A percentile compares a stretch with the other conserved stretches of the same genome.
These are phyloP conservation scores for Metarhizium humberi DNA, from an alignment of 2,329 filamentous ascomycete genomes.

Conservation along the genomic window DNA sequence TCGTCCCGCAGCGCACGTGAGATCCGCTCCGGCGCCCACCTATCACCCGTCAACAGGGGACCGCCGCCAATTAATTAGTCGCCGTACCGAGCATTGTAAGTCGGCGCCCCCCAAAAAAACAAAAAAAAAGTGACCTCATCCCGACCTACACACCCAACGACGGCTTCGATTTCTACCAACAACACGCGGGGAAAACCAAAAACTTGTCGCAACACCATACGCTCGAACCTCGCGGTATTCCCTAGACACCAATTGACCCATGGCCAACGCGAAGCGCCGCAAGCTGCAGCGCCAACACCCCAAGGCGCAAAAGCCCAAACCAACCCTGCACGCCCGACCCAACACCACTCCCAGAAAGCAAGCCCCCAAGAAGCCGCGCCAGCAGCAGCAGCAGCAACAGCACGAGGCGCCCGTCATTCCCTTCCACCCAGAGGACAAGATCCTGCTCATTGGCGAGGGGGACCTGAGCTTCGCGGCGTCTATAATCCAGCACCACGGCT, in stretches of 20 bases:
- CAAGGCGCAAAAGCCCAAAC: constrained; percentile 11
- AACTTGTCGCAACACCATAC: neutral
- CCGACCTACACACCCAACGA: too few relatives aligned
- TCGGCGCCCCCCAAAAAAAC: too few relatives aligned
- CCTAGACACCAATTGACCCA: neutral
- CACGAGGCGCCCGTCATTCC: constrained; percentile 47
- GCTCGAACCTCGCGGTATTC: neutral
- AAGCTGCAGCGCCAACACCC: constrained; percentile 7
- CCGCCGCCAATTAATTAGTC: neutral
- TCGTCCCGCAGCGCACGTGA: constrained; percentile 7
- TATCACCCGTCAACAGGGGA: constrained; percentile 1
- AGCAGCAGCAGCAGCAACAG: constrained; percentile 14
- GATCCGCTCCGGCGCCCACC: constrained; percentile 1
- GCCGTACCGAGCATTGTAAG: neutral
- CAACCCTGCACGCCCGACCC: constrained; percentile 2
- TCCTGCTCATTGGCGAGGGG: constrained; percentile 70
- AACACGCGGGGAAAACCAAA: too few relatives aligned
- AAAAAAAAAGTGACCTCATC: neutral
- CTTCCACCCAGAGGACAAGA: constrained; percentile 55
- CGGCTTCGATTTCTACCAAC: too few relatives aligned
- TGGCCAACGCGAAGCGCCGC: constrained; percentile 11
- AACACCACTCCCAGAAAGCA: neutral
- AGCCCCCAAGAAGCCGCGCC: constrained; percentile 4
- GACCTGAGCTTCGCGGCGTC: constrained; percentile 71
- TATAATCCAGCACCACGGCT: constrained; percentile 56